Conservation (phyloP, 1,284 basidiomycete genomes). For the Ceratobasidium sp. region DNA sequence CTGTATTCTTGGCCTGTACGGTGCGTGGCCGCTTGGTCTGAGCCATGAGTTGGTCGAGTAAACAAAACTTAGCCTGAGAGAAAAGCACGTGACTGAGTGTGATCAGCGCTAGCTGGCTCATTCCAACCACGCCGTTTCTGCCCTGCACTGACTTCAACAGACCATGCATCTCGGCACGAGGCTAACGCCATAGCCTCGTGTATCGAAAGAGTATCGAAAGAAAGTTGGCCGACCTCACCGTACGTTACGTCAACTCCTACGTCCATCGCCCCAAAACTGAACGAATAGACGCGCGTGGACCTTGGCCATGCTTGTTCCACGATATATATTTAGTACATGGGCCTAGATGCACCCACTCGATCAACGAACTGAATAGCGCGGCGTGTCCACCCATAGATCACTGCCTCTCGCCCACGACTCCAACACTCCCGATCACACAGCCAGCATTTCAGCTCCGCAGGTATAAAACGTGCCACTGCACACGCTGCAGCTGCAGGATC, state of each 20-base stretch:
- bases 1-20: constrained; percentile 21
- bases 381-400: not conserved
- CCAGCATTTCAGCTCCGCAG: not conserved
- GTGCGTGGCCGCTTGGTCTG: constrained; percentile 34
- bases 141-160: not conserved
- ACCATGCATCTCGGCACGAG: not conserved
- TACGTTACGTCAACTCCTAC: not conserved
- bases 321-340: constrained; percentile 7
- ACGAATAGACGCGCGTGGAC: not conserved
- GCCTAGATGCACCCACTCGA: not conserved
- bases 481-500: not conserved
- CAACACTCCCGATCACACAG: not conserved
- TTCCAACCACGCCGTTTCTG: not conserved
- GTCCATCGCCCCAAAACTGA: not conserved
- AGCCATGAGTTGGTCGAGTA: constrained; percentile 13
- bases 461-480: not conserved
- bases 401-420: constrained; percentile 6
- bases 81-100: constrained; percentile 13
- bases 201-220: not conserved
- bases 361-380: not conserved
- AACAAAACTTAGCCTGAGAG: constrained; percentile 41
- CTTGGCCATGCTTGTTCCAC: constrained; percentile 12
- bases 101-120: no score
- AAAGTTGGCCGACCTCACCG: not conserved
- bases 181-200: not conserved